phyloP scores from a whole-genome alignment of 192 early-diverging fungal species.

The Dispira parvispora region DNA sequence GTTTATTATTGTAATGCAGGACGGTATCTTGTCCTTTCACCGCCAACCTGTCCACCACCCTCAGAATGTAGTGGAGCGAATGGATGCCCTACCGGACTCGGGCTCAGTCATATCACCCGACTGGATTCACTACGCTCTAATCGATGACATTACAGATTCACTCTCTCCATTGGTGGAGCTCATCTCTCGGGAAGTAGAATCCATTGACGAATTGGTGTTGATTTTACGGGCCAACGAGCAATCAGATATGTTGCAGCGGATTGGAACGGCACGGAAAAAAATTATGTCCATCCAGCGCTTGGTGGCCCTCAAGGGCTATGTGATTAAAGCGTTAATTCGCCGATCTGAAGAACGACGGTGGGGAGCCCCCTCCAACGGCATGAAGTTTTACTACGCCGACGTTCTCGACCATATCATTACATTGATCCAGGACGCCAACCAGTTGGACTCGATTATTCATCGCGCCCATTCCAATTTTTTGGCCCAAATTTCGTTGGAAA shows the following conservation, averaged over 20 bases:
- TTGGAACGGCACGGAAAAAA: conserved; percentile 52
- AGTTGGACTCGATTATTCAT: conserved; percentile 57
- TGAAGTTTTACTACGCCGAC: conserved; percentile 15
- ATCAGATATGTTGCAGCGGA: conserved; percentile 53
- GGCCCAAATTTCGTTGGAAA: conserved; percentile 59
- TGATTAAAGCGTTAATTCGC: conserved; percentile 49
- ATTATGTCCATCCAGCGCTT: conserved; percentile 51
- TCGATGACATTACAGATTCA: conserved; percentile 64
- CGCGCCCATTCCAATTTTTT: conserved; percentile 67
- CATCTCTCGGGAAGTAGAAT: conserved; percentile 58
- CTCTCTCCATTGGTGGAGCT: conserved; percentile 42
- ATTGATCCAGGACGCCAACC: conserved; percentile 42
- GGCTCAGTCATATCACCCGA: conserved; percentile 26
- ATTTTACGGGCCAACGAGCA: conserved; percentile 31
- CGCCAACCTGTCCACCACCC: conserved; percentile 32
- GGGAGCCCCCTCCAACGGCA: conserved; percentile 11
- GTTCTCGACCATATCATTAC: conserved; percentile 47
- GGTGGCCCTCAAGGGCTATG: conserved; percentile 48
- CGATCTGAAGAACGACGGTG: conserved; percentile 22
- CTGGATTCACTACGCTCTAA: conserved; percentile 62
- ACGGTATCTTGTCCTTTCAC: conserved; percentile 31
- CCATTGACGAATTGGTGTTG: conserved; percentile 62
- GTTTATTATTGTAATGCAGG: conserved; percentile 2
- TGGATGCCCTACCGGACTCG: conserved; percentile 34
- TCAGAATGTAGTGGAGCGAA: conserved; percentile 43